These are phyloP conservation scores for Theileria equi DNA, from an alignment of 169 alveolate genomes.

Conservation along the genomic window DNA sequence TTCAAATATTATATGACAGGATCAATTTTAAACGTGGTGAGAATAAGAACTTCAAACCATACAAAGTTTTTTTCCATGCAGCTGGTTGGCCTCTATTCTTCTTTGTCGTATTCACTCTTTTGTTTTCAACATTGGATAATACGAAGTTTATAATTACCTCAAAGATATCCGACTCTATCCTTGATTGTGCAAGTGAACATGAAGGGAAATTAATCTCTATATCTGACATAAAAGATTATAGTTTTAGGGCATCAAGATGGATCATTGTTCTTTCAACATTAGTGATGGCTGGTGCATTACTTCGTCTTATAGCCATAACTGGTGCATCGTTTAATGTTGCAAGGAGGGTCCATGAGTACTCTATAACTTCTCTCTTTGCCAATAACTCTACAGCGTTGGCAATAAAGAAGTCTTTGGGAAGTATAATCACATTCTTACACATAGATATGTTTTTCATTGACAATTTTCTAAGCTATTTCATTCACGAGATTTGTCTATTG, in stretches of 20 bases:
- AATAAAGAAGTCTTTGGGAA: conserved; percentile 16
- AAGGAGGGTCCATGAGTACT: conserved; percentile 31
- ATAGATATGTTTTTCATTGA: conserved; percentile 50
- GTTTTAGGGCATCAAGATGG: too few species aligned
- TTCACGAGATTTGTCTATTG: conserved; percentile 2
- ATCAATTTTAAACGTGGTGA: too few species aligned
- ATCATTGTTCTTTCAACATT: too few species aligned
- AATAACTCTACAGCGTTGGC: conserved; percentile 11
- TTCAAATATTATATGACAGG: too few species aligned
- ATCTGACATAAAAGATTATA: too few species aligned
- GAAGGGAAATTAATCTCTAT: too few species aligned
- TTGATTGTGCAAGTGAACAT: neutral
- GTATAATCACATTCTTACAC: conserved; percentile 21
- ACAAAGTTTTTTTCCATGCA: neutral
- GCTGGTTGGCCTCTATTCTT: neutral
- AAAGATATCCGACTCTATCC: conserved; percentile 8
- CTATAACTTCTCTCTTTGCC: conserved; percentile 37
- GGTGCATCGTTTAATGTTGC: conserved; percentile 21
- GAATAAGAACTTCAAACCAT: conserved; percentile 3
- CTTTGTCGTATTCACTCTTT: conserved; percentile 4
- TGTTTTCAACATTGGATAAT: conserved; percentile 8
- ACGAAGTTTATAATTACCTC: conserved; percentile 9
- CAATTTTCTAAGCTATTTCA: conserved; percentile 23
- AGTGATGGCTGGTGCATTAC: too few species aligned
- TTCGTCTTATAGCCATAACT: neutral